Evolutionary conservation across 1,284 basidiomycete species (phyloP).

Genomic region (Rhizopogon parksii): DNA sequence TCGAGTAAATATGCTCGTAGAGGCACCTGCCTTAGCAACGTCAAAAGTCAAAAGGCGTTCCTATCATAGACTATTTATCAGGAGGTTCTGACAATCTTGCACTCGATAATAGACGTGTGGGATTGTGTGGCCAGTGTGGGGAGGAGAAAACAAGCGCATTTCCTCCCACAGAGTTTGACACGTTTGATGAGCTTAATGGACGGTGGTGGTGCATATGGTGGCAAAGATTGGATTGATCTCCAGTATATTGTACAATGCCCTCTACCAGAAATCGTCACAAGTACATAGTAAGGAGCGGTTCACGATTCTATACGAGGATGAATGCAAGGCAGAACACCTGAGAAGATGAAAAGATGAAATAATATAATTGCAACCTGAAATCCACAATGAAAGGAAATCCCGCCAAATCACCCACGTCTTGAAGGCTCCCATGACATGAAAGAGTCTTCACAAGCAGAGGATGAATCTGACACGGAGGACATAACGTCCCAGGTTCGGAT

Average conservation of each 20-base stretch:
- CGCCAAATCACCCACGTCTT: slow-evolving; percentile 17
- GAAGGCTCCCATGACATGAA: slow-evolving; percentile 43
- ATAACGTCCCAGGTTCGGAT: slow-evolving; percentile 28
- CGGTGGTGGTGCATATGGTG: not conserved
- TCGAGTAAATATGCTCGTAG: not conserved
- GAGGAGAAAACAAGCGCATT: not conserved
- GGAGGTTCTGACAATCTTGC: slow-evolving; percentile 1
- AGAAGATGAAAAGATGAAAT: slow-evolving; percentile 7
- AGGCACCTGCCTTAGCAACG: slow-evolving; percentile 7
- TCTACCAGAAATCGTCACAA: not conserved
- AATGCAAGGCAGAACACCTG: not conserved
- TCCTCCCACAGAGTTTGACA: not conserved
- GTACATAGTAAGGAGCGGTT: slow-evolving; percentile 3
- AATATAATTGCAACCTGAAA: not conserved
- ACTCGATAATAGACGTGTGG: not conserved
- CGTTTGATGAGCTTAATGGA: not conserved
- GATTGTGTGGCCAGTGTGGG: too few relatives aligned
- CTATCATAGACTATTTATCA: not conserved
- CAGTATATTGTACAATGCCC: not conserved
- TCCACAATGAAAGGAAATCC: not conserved
- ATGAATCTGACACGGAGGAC: slow-evolving; percentile 15
- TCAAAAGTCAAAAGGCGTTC: slow-evolving; percentile 10
- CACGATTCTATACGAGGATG: not conserved
- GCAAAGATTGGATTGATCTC: not conserved
- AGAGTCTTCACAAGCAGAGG: slow-evolving; percentile 33